Base-by-base conservation (phyloP, 352 stramenopile genomes). In the Globisporangium cylindrosporum region DNA sequence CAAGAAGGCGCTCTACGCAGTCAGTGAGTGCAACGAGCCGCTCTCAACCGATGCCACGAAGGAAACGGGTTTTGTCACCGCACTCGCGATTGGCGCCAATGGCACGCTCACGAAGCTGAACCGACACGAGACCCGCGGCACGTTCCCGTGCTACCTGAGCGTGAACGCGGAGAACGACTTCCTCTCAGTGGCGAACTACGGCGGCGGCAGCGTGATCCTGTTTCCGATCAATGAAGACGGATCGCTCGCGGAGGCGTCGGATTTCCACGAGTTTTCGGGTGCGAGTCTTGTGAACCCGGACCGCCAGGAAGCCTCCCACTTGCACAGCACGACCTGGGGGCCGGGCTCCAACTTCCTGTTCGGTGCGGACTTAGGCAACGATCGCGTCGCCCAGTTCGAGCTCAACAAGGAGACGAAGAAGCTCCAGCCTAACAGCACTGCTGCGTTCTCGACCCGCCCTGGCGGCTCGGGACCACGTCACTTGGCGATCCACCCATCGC, bases 241-340 rank as follows among this genome's bases (percentile, higher is more conserved):
- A 14, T 85, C 84, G 24, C 71, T 95, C 22, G 66, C 43, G 5
- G 56, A 71, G 10, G 68, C 74, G 0, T 77, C 73, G 8, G 79
- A 90, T 68, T 63, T 83, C 43, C 75, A 86, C 48, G 57, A 71
- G 38, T 91, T 86, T 59, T 27, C 74, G 6, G 81, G 80, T 4
- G 73, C 70, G 20, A 90, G 79, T 51, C 49, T 77, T 22, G 85
- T 73, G 9, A 75, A 81, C 27, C 78, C 82, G 0, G 80, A 88
- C 48, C 84, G 86, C 38, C 88, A 93, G 67, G 85, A 95, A 46
- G 86, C 84, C 3, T 73, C 88, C 0, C 88, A 95, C 65, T 66
- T 92, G 51, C 88, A 95, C 74, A 93, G 85, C 65, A 84, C 82
- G 34, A 83, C 72, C n/a, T 95, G 85, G 86, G 74, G 71, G 0